Evolutionary conservation across 495 filamentous ascomycete species (phyloP), one percentile per base, ranked within the genome.

Genomic region (Pseudoneurospora amorphoporcata): DNA sequence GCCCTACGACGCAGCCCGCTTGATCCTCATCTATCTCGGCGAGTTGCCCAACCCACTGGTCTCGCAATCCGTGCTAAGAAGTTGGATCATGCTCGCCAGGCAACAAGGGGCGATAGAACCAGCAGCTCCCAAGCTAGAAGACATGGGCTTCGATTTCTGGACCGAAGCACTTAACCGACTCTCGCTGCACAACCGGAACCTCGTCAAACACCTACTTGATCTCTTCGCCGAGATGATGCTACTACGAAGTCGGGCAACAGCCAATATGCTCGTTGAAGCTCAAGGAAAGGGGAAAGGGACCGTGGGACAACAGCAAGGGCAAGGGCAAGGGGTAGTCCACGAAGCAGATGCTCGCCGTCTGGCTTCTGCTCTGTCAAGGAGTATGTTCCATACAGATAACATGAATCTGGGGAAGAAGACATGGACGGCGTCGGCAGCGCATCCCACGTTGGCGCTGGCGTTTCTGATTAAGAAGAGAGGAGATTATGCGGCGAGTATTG

Each of bases 71-170:
- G 79, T 79, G 0, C 41, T 78, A 4, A 75, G 71, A 23, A 73
- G 73, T 2, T 80, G 79, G 79, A 72, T 80, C 45, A 45, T 79
- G 45, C 74, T 80, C 0, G 77, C 76, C 2, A 47, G 77, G 0
- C 77, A 79, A 35, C 72, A 76, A 39, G 79, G 75, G 39, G 79
- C 75, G 61, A 79, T 78, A 69, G 76, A 76, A 53, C 77, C 73
- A 5, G 72, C 74, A 0, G 75, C 73, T 16, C 70, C 75, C 1
- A 69, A 39, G 39, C 75, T 75, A 23, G 23, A 78, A 47, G 79
- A 80, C 35, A 76, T 77, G 29, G 79, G 77, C 0, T 71, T 80
- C 9, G 79, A 80, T 42, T 79, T 80, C 14, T 80, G 79, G 79
- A 74, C 74, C 10, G 79, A 80, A 40, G 79, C 77, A 7, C 73